Conservation (phyloP, 2,329 filamentous ascomycete species). For the Cladophialophora yegresii region DNA sequence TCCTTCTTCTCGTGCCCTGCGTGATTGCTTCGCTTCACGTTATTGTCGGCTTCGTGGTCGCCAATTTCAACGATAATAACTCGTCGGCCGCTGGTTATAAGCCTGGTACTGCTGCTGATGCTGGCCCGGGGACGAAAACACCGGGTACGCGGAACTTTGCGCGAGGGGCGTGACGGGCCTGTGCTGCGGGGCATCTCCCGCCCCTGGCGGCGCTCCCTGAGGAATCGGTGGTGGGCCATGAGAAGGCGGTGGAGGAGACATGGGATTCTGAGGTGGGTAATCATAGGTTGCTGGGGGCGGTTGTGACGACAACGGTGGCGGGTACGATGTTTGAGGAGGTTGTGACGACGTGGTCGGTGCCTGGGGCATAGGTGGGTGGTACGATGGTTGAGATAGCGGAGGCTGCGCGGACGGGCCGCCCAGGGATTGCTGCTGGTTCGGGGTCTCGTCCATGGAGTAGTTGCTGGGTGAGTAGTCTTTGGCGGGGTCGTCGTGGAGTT, state of each 20-base stretch:
- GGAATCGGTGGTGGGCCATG: conserved; percentile 31
- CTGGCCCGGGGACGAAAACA: conserved; percentile 26
- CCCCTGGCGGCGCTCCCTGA: neutral
- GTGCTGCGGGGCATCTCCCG: conserved; percentile 3
- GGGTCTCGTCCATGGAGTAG: conserved; percentile 42
- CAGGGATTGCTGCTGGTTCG: conserved; percentile 11
- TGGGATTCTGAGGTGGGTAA: conserved; percentile 21
- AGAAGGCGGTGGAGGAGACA: conserved; percentile 25
- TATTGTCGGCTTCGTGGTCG: neutral
- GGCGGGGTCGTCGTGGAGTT: conserved; percentile 35
- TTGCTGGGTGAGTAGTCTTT: conserved; percentile 46
- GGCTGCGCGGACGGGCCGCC: conserved; percentile 15
- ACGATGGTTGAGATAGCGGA: conserved; percentile 14
- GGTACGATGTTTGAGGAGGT: conserved; percentile 91
- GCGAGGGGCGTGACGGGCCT: conserved; percentile 20
- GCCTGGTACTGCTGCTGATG: conserved; percentile 31
- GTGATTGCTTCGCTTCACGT: neutral
- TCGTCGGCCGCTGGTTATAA: conserved; percentile 31
- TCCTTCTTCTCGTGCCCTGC: neutral
- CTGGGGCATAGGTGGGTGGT: conserved; percentile 16
- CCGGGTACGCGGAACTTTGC: conserved; percentile 26
- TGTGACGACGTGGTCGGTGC: conserved; percentile 47
- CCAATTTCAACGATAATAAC: conserved; percentile 11
- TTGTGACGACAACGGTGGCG: conserved; percentile 54
- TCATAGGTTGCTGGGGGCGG: conserved; percentile 23